Conservation (phyloP, 139 green algal genomes). For the Volvox reticuliferus region DNA sequence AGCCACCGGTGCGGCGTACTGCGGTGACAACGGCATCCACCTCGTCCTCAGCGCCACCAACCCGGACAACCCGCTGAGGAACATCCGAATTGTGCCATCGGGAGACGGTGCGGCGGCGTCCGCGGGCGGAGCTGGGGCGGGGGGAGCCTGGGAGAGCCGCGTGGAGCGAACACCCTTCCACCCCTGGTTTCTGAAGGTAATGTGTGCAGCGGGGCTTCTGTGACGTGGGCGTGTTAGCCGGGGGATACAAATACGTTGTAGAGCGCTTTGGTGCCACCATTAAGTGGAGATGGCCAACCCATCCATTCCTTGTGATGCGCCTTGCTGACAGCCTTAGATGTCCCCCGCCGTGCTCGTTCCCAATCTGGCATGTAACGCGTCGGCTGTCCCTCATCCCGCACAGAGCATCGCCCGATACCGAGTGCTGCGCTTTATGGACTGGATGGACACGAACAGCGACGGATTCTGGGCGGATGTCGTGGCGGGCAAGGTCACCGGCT, state of each 20-base stretch:
- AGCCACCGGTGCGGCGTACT: slow-evolving; percentile 35
- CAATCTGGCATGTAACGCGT: background rate
- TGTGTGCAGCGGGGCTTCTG: background rate
- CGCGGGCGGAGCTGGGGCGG: slow-evolving; percentile 24
- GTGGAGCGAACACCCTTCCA: slow-evolving; percentile 39
- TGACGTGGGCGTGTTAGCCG: background rate
- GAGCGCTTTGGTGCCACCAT: no score
- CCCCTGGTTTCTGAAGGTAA: slow-evolving; percentile 58
- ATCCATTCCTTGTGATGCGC: no score
- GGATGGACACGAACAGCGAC: slow-evolving; percentile 39
- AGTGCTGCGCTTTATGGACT: slow-evolving; percentile 54
- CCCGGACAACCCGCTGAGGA: slow-evolving; percentile 46
- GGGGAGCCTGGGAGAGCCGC: slow-evolving; percentile 39
- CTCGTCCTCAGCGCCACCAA: slow-evolving; percentile 34
- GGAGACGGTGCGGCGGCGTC: slow-evolving; percentile 1
- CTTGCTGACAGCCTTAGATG: no score
- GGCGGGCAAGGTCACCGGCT: background rate
- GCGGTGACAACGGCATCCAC: slow-evolving; percentile 37
- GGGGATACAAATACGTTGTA: no score
- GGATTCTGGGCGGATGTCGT: background rate
- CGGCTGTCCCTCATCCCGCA: no score
- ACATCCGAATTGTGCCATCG: slow-evolving; percentile 39
- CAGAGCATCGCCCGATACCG: slow-evolving; percentile 24
- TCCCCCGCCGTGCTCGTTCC: no score
- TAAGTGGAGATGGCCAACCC: no score